Conservation (phyloP, 371 early-diverging fungal genomes). For the Rhizopus stolonifer region DNA sequence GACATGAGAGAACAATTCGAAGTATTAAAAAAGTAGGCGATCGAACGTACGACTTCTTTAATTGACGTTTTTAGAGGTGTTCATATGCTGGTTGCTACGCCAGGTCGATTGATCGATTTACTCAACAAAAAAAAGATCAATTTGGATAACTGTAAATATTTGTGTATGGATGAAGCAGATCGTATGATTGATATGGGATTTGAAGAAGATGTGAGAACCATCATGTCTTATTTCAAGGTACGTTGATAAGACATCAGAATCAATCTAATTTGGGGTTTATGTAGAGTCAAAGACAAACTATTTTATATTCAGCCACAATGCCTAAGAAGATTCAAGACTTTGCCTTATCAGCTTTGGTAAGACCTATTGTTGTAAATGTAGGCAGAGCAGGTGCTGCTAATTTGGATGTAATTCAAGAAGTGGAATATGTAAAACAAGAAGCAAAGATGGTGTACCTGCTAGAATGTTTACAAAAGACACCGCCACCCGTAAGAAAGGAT, state of each 20-base stretch:
- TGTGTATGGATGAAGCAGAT: constrained; percentile 99
- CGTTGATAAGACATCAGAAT: not conserved
- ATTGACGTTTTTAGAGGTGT: constrained; percentile 40
- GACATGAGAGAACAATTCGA: constrained; percentile 84
- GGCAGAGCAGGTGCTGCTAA: constrained; percentile 98
- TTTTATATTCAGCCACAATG: constrained; percentile 96
- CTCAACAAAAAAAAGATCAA: constrained; percentile 80
- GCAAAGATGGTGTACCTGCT: constrained; percentile 88
- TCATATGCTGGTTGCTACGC: constrained; percentile 92
- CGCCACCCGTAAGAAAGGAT: constrained; percentile 83
- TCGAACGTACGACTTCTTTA: no score
- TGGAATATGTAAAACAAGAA: constrained; percentile 96
- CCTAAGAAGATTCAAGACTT: constrained; percentile 97
- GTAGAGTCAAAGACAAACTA: constrained; percentile 77
- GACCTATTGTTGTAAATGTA: constrained; percentile 95
- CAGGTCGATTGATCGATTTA: constrained; percentile 91
- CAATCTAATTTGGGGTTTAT: not conserved
- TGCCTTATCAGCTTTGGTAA: constrained; percentile 84
- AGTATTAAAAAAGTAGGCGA: constrained; percentile 62
- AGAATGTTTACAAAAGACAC: constrained; percentile 92
- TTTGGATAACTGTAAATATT: constrained; percentile 75
- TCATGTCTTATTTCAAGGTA: constrained; percentile 89
- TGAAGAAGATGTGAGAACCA: constrained; percentile 91
- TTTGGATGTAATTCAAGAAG: constrained; percentile 96
- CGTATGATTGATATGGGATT: constrained; percentile 98